These are phyloP conservation scores for Lasiodiplodia sp. DNA, from an alignment of 2,329 filamentous ascomycete genomes.

Conservation along the genomic window DNA sequence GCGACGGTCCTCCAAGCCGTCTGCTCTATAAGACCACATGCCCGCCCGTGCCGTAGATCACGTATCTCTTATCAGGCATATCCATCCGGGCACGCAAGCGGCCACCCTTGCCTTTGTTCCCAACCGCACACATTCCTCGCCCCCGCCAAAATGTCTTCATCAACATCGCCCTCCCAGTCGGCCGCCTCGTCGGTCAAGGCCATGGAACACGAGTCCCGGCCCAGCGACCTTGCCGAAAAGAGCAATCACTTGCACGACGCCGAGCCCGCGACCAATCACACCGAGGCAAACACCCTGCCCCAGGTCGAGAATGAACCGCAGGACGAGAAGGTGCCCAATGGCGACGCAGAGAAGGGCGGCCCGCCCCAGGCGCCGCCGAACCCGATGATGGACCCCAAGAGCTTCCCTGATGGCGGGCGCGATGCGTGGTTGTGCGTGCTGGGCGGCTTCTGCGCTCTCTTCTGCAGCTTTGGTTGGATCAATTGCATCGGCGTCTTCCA, in stretches of 20 bases:
- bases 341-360: constrained; percentile 20
- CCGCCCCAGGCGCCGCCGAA: constrained; percentile 10
- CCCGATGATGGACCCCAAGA: constrained; percentile 30
- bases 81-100: constrained; percentile 2
- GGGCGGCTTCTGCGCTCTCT: constrained; percentile 43
- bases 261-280: constrained; percentile 26
- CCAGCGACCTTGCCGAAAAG: constrained; percentile 15
- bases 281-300: constrained; percentile 27
- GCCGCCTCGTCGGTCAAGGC: constrained; percentile 15
- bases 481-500: constrained; percentile 56
- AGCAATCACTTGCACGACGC: constrained; percentile 10
- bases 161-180: constrained; percentile 5
- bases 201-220: constrained; percentile 10
- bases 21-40: background rate
- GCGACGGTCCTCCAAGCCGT: background rate
- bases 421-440: constrained; percentile 51
- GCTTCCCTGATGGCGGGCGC: constrained; percentile 47
- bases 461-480: constrained; percentile 52
- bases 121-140: background rate
- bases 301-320: constrained; percentile 24
- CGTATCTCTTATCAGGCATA: background rate
- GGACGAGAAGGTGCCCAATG: background rate
- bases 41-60: background rate
- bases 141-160: constrained; percentile 12
- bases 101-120: constrained; percentile 16